Conservation (phyloP, 2,329 filamentous ascomycete species). For the Cladophialophora yegresii region DNA sequence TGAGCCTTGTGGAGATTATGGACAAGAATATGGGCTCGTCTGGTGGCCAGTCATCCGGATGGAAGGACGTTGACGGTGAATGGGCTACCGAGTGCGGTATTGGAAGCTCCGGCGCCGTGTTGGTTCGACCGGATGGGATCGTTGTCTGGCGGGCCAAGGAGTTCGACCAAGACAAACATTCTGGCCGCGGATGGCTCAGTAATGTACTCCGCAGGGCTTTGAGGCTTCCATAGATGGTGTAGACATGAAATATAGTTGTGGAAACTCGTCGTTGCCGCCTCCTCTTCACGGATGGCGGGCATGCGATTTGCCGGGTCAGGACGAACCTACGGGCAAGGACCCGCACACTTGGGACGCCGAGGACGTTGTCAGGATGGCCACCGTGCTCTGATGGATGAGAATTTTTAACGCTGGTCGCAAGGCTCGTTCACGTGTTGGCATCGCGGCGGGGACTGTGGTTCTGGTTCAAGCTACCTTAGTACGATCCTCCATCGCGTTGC, state of each 20-base stretch:
- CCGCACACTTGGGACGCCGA: neutral
- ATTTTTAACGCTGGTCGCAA: neutral
- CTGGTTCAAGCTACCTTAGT: too few species aligned
- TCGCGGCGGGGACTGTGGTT: too few species aligned
- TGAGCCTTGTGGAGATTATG: conserved; percentile 11
- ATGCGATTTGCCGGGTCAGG: neutral
- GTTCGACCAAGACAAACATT: conserved; percentile 11
- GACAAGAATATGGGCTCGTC: neutral
- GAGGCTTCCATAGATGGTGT: neutral
- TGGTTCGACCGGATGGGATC: conserved; percentile 42
- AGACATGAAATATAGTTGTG: neutral
- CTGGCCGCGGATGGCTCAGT: conserved; percentile 7
- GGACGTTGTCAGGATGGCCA: neutral
- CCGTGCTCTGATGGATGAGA: neutral
- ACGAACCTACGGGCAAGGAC: neutral
- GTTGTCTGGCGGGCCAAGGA: conserved; percentile 36
- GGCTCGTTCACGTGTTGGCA: neutral
- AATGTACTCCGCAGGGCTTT: conserved; percentile 6
- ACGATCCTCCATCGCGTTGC: too few species aligned
- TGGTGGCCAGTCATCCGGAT: neutral
- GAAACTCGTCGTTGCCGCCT: neutral
- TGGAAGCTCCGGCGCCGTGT: conserved; percentile 35
- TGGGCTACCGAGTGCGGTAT: conserved; percentile 34
- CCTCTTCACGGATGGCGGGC: neutral
- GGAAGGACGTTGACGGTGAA: conserved; percentile 30